Base-by-base conservation (phyloP, 768 basidiomycete genomes). In the Coprinopsis sp. region DNA sequence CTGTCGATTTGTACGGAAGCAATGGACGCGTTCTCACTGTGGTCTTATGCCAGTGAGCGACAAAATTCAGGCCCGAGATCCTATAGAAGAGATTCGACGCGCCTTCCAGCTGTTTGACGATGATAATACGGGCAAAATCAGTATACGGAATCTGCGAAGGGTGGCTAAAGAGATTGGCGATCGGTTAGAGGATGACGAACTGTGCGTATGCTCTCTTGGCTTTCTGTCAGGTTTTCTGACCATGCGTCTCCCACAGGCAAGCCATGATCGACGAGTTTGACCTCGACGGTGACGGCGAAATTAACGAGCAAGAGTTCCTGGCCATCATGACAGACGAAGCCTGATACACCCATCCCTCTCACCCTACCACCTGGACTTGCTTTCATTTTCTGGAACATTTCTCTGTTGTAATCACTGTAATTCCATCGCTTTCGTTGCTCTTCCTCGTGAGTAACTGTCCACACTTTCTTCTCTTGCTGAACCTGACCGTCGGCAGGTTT, bases 221-320 rank as follows among this genome's bases (percentile, higher is more conserved):
- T 7, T 22, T 29, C 13, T 30, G 24, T 23, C 16, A 16, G 36
- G 10, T 37, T 23, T 31, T 28, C 11, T 27, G 31, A 14, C 43
- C n/a, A 43, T 41, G 18, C 33, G 24, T 24, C 42, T 23, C 27
- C 29, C 36, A 22, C 55, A 97, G 95, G 55, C 93, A 97, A 82
- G 96, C 96, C 19, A 99, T 99, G 96, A 99, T 99, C 60, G 96
- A 99, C 58, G 96, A 99, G 68, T 99, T 99, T 61, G 96, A 99
- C 66, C 81, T 99, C 21, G 96, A 99, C 69, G 86, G 92, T 63
- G 96, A 99, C 55, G 93, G 94, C 23, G 95, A 95, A 70, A 98
- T 98, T 64, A 93, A 83, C 60, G 87, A 94, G 62, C 83, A 90
- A 60, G 96, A 99, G 65, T 98, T 99, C 70, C 82, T 94, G 57